Evolutionary conservation across 176 grass and related monocot genomes (phyloP).

Genomic region (Carex myosuroides): DNA sequence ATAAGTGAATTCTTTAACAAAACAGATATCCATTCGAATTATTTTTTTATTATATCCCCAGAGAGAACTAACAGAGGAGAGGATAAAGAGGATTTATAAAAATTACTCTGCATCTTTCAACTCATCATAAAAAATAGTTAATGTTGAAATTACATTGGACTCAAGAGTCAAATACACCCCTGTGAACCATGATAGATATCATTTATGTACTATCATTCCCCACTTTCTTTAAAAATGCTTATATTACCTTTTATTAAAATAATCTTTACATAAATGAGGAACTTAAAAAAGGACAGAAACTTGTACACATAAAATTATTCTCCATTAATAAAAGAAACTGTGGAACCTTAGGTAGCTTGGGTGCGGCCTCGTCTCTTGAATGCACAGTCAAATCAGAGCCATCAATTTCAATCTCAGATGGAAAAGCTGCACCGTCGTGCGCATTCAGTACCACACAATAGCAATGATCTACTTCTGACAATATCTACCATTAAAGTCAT

Average conservation of each 20-base stretch:
- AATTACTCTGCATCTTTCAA: background rate
- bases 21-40: background rate
- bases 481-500: slow-evolving; percentile 55
- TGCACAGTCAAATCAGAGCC: slow-evolving; percentile 22
- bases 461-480: slow-evolving; percentile 87
- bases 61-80: background rate
- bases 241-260: background rate
- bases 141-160: background rate
- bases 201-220: background rate
- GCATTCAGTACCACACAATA: slow-evolving; percentile 96
- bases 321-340: background rate
- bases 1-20: slow-evolving; percentile 11
- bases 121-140: background rate
- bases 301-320: background rate
- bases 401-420: slow-evolving; percentile 34
- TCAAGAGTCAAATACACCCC: background rate
- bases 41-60: background rate
- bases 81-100: background rate
- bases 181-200: background rate
- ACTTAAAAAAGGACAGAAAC: background rate
- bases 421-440: slow-evolving; percentile 93
- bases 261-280: background rate
- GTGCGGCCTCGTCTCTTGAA: slow-evolving; percentile 15
- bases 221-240: background rate
- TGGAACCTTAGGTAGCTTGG: slow-evolving; percentile 50